A percentile compares a stretch with the other conserved stretches of the same genome.
Conservation (phyloP, 1,284 basidiomycete genomes). For the Termitomyces sp. region DNA sequence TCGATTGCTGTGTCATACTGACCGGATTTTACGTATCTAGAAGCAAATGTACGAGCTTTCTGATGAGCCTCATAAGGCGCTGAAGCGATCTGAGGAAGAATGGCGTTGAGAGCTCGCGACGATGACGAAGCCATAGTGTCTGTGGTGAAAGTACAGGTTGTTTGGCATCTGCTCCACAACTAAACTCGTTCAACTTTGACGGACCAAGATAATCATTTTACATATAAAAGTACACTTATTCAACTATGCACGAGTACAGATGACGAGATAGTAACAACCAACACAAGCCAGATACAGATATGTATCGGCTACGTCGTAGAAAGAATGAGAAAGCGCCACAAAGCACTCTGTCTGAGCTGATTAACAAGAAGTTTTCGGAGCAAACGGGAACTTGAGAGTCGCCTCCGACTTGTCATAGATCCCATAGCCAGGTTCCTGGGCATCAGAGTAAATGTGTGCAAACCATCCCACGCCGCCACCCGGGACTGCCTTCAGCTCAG, state of each 20-base stretch:
- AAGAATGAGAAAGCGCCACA: neutral
- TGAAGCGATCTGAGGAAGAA: conserved; percentile 65
- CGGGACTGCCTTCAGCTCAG: conserved; percentile 50
- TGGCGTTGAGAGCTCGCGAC: conserved; percentile 65
- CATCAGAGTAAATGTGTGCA: conserved; percentile 68
- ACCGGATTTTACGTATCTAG: conserved; percentile 74
- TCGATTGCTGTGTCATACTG: conserved; percentile 82
- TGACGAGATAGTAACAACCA: neutral
- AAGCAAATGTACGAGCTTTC: conserved; percentile 90
- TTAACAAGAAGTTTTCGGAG: conserved; percentile 41
- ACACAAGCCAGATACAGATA: too few species aligned
- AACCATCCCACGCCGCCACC: conserved; percentile 76
- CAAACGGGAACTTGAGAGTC: conserved; percentile 50
- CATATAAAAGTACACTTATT: neutral
- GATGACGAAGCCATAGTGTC: conserved; percentile 37
- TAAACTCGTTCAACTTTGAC: conserved; percentile 3
- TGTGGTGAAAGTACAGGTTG: conserved; percentile 1
- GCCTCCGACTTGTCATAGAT: conserved; percentile 44
- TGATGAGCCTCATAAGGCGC: conserved; percentile 90
- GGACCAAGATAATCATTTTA: neutral
- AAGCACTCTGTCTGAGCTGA: neutral
- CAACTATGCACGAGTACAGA: neutral
- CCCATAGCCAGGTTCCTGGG: conserved; percentile 63
- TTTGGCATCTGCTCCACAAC: conserved; percentile 12
- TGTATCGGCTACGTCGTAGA: neutral